Evolutionary conservation across 495 filamentous ascomycete species (phyloP), one percentile per base, ranked within the genome.

Genomic region (Hypoxylon trugodes): DNA sequence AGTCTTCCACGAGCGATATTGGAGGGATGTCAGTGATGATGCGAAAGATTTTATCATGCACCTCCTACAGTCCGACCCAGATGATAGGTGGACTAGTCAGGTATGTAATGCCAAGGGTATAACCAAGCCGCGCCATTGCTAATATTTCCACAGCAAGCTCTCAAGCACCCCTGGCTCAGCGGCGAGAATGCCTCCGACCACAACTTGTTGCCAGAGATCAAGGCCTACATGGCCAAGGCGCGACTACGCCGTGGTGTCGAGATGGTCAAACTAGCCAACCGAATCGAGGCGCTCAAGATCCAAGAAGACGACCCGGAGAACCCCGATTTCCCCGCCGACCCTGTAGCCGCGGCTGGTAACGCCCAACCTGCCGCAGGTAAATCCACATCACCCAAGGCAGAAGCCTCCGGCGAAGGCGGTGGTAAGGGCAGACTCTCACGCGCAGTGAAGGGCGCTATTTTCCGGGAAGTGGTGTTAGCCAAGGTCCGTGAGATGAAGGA

Each of bases 1-100:
- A 55, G 87, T 97, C 28, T 99, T 98, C 86, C 95, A 99, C 74
- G 93, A 96, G 70, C 88, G 95, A 25, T 99, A 98, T 78, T 99
- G 95, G 95, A 92, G 91, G 71, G 95, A 97, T 73, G 96, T 98
- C 61, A 97, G 93, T 73, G 82, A 88, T 54, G 94, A 99, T 58
- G 95, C 93, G 62, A 99, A 98, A 78, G 87, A 92, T 61, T 99
- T 99, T 74, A 98, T 99, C 74, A 77, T 87, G 43, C 79, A 79
- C 40, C 84, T 99, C 6, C 80, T 99, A 33, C 89, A 94, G 68
- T 87, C 91, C 5, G 82, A 90, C 59, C 90, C 93, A 0, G 81
- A 86, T 28, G 85, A 92, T 51, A 86, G 95, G 52, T 87, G 88
- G 57, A 88, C 91, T 0, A 96, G 91, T 62, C 83, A 89, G 76